Conservation (phyloP, 2,329 filamentous ascomycete species). For the Orbilia ellipsospora region DNA sequence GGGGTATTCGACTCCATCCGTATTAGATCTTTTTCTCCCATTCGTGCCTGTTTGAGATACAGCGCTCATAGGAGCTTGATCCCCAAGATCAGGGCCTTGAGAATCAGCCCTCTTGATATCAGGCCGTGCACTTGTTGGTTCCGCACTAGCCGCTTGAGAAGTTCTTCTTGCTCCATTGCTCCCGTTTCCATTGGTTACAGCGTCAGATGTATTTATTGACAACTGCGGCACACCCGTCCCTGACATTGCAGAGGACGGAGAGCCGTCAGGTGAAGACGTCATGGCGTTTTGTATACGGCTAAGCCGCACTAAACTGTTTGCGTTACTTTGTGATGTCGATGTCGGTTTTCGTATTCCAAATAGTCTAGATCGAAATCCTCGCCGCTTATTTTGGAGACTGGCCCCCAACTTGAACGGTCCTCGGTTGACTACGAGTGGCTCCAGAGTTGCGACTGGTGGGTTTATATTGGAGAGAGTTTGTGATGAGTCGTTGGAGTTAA, state of each 20-base stretch:
- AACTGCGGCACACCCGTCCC: constrained; percentile 50
- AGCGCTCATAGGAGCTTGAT: constrained; percentile 60
- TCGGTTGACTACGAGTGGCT: constrained; percentile 53
- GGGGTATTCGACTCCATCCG: constrained; percentile 73
- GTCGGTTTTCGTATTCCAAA: constrained; percentile 53
- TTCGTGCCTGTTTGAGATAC: constrained; percentile 66
- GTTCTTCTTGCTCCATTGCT: constrained; percentile 34
- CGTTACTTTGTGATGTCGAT: constrained; percentile 53
- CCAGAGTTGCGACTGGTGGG: constrained; percentile 53
- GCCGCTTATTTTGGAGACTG: constrained; percentile 55
- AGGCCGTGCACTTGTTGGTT: constrained; percentile 32
- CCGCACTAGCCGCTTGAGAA: constrained; percentile 39
- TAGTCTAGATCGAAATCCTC: constrained; percentile 53
- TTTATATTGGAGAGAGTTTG: constrained; percentile 30
- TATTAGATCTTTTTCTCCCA: constrained; percentile 69
- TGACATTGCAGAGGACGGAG: constrained; percentile 50
- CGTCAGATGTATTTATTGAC: constrained; percentile 54
- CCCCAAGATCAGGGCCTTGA: constrained; percentile 55
- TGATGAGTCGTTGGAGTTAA: background rate
- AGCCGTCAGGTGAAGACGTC: constrained; percentile 53
- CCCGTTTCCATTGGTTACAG: constrained; percentile 47
- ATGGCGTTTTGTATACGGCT: constrained; percentile 55
- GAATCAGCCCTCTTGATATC: constrained; percentile 57
- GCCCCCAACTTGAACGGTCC: constrained; percentile 50
- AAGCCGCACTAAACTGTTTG: constrained; percentile 53